Percentiles rank a stretch among this genome's conserved stretches.
These are phyloP conservation scores for Candida oleophila DNA, from an alignment of 805 yeast genomes.

Conservation along the genomic window DNA sequence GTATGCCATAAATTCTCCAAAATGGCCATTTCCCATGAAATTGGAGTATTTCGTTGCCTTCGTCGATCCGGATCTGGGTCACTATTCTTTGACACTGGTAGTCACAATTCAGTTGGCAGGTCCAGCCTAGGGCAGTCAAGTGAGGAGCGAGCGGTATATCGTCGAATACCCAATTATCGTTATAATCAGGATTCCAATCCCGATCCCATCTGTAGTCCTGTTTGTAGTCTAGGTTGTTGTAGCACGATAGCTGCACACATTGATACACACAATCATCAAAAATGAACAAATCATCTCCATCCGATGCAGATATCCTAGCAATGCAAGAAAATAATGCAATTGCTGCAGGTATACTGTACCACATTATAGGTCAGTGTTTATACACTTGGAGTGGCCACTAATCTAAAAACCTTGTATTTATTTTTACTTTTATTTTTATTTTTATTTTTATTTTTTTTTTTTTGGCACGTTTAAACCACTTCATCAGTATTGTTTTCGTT, in stretches of 20 bases:
- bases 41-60: slow-evolving; percentile 63
- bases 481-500: too few species aligned
- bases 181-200: slow-evolving; percentile 21
- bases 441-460: too few species aligned
- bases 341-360: background rate
- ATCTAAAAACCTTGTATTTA: background rate
- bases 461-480: too few species aligned
- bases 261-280: slow-evolving; percentile 55
- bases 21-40: slow-evolving; percentile 99
- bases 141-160: slow-evolving; percentile 39
- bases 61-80: slow-evolving; percentile 50
- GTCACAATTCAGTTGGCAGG: slow-evolving; percentile 80
- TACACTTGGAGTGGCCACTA: background rate
- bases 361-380: background rate
- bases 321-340: background rate
- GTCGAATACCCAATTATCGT: slow-evolving; percentile 35
- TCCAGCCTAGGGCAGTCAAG: slow-evolving; percentile 61
- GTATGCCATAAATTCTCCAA: slow-evolving; percentile 69
- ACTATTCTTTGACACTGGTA: slow-evolving; percentile 85
- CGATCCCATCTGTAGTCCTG: slow-evolving; percentile 14
- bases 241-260: slow-evolving; percentile 43
- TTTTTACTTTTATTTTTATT: too few species aligned
- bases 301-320: slow-evolving; percentile 38
- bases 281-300: slow-evolving; percentile 60
- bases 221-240: slow-evolving; percentile 25